Conservation (phyloP, 768 basidiomycete species). For the Mycena albidolilacea region DNA sequence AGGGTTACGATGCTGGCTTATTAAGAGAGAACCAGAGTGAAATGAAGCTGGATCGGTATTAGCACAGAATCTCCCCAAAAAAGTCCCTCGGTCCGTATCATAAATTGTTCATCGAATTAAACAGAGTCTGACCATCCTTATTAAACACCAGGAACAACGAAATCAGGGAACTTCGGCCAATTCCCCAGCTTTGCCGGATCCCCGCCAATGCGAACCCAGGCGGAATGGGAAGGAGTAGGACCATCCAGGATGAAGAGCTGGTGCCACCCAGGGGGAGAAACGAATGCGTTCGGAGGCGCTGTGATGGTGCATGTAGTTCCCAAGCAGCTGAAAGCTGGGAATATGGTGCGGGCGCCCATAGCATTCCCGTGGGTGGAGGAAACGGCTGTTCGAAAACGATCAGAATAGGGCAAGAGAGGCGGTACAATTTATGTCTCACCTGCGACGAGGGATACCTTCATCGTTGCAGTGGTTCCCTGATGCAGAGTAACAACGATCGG, state of each 20-base stretch:
- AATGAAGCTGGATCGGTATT: slow-evolving; percentile 1
- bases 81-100: too few relatives aligned
- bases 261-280: slow-evolving; percentile 84
- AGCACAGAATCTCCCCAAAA: neutral
- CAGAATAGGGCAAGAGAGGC: slow-evolving; percentile 17
- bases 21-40: neutral
- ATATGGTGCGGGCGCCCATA: slow-evolving; percentile 81
- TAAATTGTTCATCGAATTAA: too few relatives aligned
- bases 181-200: slow-evolving; percentile 80
- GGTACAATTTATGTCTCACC: slow-evolving; percentile 57
- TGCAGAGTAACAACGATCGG: slow-evolving; percentile 63
- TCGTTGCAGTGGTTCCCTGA: slow-evolving; percentile 56
- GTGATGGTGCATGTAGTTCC: slow-evolving; percentile 84
- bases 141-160: slow-evolving; percentile 75
- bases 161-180: slow-evolving; percentile 81
- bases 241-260: slow-evolving; percentile 85
- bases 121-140: neutral
- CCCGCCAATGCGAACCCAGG: slow-evolving; percentile 85
- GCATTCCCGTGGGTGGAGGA: slow-evolving; percentile 86
- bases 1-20: neutral
- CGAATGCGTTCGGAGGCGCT: slow-evolving; percentile 77
- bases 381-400: slow-evolving; percentile 58
- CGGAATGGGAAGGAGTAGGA: slow-evolving; percentile 81
- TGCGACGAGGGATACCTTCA: slow-evolving; percentile 78
- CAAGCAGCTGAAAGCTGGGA: slow-evolving; percentile 78